These are phyloP conservation scores for Ophiocordyceps camponoti-saundersi DNA, from an alignment of 2,329 filamentous ascomycete species.

Conservation along the genomic window DNA sequence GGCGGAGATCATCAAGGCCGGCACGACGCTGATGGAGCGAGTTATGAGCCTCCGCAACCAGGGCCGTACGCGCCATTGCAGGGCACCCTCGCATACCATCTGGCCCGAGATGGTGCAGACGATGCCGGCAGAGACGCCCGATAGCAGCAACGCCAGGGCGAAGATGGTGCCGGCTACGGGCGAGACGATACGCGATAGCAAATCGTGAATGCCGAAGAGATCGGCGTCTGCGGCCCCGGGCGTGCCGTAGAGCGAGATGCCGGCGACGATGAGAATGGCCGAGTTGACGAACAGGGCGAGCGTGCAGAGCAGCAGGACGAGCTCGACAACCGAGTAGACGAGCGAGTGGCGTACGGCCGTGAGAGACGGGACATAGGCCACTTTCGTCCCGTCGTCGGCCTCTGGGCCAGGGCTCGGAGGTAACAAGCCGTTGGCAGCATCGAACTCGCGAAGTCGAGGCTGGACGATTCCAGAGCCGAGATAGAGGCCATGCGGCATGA, in stretches of 20 bases:
- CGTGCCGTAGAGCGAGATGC: constrained; percentile 53
- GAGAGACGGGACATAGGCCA: constrained; percentile 53
- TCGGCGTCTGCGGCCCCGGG: constrained; percentile 48
- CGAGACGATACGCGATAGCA: constrained; percentile 53
- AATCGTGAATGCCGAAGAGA: constrained; percentile 65
- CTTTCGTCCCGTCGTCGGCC: constrained; percentile 22
- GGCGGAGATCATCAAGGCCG: constrained; percentile 68
- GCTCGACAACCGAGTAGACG: constrained; percentile 55
- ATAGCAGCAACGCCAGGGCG: constrained; percentile 63
- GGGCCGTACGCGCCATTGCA: constrained; percentile 56
- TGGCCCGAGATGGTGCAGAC: constrained; percentile 82
- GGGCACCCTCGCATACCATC: constrained; percentile 72
- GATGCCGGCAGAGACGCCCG: constrained; percentile 66
- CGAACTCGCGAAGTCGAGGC: constrained; percentile 46
- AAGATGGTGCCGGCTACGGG: constrained; percentile 71
- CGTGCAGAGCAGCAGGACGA: constrained; percentile 57
- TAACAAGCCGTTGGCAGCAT: constrained; percentile 36
- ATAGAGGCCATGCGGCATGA: constrained; percentile 54
- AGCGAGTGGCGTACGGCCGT: constrained; percentile 58
- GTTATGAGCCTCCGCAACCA: constrained; percentile 70
- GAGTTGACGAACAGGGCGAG: constrained; percentile 77
- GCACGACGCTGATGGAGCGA: constrained; percentile 63
- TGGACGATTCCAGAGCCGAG: constrained; percentile 55
- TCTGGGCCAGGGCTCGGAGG: constrained; percentile 15
- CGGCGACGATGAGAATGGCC: constrained; percentile 67